Evolutionary conservation across 1,284 basidiomycete genomes (phyloP), one percentile per base, ranked within the genome.

Genomic region (Phylloboletellus chloephorus): DNA sequence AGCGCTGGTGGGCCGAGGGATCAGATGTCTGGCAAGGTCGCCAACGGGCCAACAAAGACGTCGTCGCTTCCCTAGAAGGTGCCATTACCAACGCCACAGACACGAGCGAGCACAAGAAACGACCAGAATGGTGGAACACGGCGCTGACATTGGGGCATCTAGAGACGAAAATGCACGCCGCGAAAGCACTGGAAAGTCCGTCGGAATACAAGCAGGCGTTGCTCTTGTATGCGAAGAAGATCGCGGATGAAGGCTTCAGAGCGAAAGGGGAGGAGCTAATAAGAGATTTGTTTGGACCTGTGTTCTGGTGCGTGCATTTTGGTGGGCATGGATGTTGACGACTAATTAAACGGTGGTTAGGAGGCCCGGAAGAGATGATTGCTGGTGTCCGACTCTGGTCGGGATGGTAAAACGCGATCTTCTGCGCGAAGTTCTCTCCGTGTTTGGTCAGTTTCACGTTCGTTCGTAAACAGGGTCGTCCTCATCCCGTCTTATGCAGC

Each of bases 201-300:
- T 64, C 69, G 33, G 92, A 96, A 64, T 93, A 87, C 64, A 85
- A 80, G 62, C 74, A 81, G 53, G 79, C 78, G 44, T 58, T 95
- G 51, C 53, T 82, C 41, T 54, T 79, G 51, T 95, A 94, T 62
- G 82, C 88, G 35, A 85, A 79, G 67, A 81, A 77, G 63, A 71
- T 96, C 33, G 88, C 82, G 24, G 86, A 94, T 51, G 89, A 93
- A 59, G 88, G 84, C 0, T 90, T 91, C 61, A 70, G 78, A 47
- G 82, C 70, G 21, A 89, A 91, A 57, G 91, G 82, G 7, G 90
- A 93, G 60, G 93, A 95, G 61, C 64, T 97, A 39, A 75, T 93
- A 35, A 82, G 75, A 58, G 92, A 94, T 48, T 68, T 96, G 26
- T 82, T 88, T 54, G 93, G 92, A 7, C 91, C 91, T 1, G 66